phyloP scores from a whole-genome alignment of 2,329 filamentous ascomycete genomes.

The Sarocladium strictum region DNA sequence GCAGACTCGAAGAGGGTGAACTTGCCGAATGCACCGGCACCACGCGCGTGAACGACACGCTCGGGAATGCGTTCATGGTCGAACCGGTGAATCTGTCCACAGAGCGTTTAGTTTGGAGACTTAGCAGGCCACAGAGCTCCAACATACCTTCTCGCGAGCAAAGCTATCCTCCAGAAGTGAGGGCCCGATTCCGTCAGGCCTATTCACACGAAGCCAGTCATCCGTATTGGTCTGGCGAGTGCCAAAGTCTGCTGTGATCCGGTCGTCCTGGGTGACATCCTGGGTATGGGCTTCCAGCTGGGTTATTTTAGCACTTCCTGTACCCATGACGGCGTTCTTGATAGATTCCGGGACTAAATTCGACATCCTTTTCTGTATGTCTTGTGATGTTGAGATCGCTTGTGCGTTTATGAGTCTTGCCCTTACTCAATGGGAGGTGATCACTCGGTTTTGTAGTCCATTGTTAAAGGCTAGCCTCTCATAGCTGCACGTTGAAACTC shows the following conservation, averaged over 20 bases:
- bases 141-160: slow-evolving; percentile 61
- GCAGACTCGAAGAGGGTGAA: slow-evolving; percentile 63
- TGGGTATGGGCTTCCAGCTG: slow-evolving; percentile 55
- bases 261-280: slow-evolving; percentile 49
- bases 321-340: slow-evolving; percentile 35
- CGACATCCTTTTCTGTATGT: slow-evolving; percentile 14
- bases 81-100: slow-evolving; percentile 5
- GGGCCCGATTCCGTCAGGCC: slow-evolving; percentile 59
- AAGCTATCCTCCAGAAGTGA: slow-evolving; percentile 66
- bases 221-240: slow-evolving; percentile 69
- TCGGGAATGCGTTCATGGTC: slow-evolving; percentile 37
- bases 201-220: slow-evolving; percentile 66
- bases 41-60: slow-evolving; percentile 59
- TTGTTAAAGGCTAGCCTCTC: not conserved
- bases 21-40: slow-evolving; percentile 63
- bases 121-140: not conserved
- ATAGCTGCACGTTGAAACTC: not conserved
- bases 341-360: slow-evolving; percentile 25
- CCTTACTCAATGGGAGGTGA: not conserved
- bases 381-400: too few species aligned
- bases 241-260: slow-evolving; percentile 72
- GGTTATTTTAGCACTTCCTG: slow-evolving; percentile 47
- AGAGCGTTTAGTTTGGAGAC: not conserved
- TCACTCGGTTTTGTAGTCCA: not conserved
- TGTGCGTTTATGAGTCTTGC: not conserved